A percentile compares a stretch with the other conserved stretches of the same genome.
phyloP scores from a whole-genome alignment of 1,284 basidiomycete genomes.

The Tilletia setariae region DNA sequence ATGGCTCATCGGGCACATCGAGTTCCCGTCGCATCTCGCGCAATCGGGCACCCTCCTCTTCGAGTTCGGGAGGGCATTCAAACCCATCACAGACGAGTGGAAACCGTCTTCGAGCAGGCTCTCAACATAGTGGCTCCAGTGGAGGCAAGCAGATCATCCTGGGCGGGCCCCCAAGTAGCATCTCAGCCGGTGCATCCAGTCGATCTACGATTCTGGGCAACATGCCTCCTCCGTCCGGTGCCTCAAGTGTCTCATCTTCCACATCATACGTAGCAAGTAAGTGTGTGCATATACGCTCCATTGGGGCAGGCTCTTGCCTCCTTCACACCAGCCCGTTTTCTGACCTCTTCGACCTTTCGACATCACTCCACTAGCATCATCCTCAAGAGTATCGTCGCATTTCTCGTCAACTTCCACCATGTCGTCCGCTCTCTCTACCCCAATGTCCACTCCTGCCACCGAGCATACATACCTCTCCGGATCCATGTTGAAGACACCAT shows the following conservation, averaged over 20 bases:
- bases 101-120: not conserved
- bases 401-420: conserved; percentile 5
- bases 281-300: not conserved
- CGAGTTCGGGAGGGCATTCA: not conserved
- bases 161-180: not conserved
- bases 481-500: not conserved
- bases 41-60: not conserved
- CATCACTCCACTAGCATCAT: not conserved
- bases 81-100: not conserved
- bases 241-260: not conserved
- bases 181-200: conserved; percentile 9
- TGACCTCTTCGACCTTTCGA: not conserved
- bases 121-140: conserved; percentile 12
- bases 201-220: conserved; percentile 1
- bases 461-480: conserved; percentile 12
- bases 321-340: no score
- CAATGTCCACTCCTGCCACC: conserved; percentile 13
- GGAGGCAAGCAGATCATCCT: conserved; percentile 10
- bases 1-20: not conserved
- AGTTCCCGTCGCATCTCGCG: not conserved
- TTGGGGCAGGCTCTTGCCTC: no score
- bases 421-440: conserved; percentile 1
- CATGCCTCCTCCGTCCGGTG: conserved; percentile 3
- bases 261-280: conserved; percentile 4
- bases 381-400: conserved; percentile 3